Evolutionary conservation across 1,284 basidiomycete species (phyloP).

Genomic region (Trichosporon ovoides): DNA sequence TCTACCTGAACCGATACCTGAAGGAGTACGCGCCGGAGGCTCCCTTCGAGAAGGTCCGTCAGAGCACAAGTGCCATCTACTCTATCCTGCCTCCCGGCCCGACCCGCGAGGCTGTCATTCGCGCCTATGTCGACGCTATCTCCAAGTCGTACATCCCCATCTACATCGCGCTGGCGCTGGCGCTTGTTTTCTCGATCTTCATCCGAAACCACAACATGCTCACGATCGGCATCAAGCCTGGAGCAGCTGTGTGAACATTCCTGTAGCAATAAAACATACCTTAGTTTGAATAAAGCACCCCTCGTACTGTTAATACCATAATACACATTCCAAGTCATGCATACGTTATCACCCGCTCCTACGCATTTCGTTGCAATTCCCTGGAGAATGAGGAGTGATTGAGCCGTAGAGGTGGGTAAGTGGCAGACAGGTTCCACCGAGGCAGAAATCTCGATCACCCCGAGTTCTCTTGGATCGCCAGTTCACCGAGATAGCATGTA

Average conservation of each 20-base stretch:
- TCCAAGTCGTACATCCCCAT: constrained; percentile 49
- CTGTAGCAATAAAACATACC: too few species aligned
- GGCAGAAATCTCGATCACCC: too few species aligned
- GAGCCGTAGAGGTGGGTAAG: too few species aligned
- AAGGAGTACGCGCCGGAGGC: constrained; percentile 31
- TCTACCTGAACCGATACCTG: constrained; percentile 37
- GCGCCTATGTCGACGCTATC: constrained; percentile 51
- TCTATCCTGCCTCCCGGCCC: constrained; percentile 30
- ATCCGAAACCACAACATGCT: constrained; percentile 50
- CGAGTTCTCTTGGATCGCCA: too few species aligned
- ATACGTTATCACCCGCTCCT: too few species aligned
- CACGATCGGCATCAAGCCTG: constrained; percentile 26
- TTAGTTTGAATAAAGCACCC: too few species aligned
- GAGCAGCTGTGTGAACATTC: background rate
- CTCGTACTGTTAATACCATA: too few species aligned
- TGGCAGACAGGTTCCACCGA: too few species aligned
- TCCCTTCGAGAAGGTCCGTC: constrained; percentile 38
- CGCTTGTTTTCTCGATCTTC: constrained; percentile 41
- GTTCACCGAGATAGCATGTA: background rate
- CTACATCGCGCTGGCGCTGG: constrained; percentile 45
- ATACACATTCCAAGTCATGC: too few species aligned
- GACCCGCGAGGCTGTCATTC: constrained; percentile 43
- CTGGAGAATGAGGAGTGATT: too few species aligned
- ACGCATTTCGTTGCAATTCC: too few species aligned
- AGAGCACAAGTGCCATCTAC: constrained; percentile 37